Conservation (phyloP, 306 rosid species). For the Casuarina equisetifolia region DNA sequence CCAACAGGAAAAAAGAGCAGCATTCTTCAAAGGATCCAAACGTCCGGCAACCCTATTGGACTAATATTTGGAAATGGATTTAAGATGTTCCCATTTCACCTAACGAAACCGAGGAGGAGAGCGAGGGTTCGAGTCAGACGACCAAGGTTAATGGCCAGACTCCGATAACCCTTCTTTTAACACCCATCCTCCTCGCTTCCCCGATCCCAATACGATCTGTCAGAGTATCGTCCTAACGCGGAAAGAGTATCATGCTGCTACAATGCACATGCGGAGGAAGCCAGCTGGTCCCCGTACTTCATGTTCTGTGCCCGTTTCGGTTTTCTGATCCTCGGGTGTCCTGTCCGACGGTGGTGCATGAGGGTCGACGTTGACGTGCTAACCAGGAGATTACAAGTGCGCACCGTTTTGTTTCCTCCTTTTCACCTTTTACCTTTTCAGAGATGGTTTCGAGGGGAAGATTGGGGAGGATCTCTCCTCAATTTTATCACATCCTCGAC, state of each 20-base stretch:
- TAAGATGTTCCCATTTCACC: neutral
- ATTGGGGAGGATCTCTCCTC: constrained; percentile 27
- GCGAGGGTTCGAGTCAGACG: neutral
- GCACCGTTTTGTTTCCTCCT: neutral
- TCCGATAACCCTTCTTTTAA: neutral
- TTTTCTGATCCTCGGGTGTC: neutral
- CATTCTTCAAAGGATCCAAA: neutral
- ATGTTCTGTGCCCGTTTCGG: neutral
- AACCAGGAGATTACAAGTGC: neutral
- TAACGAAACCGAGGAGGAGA: neutral
- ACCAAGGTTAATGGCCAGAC: neutral
- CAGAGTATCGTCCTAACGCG: neutral
- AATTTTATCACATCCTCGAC: constrained; percentile 9
- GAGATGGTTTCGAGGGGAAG: neutral
- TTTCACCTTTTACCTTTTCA: neutral
- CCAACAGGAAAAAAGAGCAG: no score
- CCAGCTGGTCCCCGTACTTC: neutral
- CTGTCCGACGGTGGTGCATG: neutral
- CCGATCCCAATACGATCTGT: constrained; percentile 4
- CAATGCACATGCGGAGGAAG: neutral
- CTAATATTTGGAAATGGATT: neutral
- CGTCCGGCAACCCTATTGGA: no score
- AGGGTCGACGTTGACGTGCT: neutral
- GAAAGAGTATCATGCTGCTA: neutral
- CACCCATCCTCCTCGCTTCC: neutral